A percentile compares a stretch with the other conserved stretches of the same genome.
Conservation (phyloP, 345 rosid species). For the Abelmoschus esculentus region DNA sequence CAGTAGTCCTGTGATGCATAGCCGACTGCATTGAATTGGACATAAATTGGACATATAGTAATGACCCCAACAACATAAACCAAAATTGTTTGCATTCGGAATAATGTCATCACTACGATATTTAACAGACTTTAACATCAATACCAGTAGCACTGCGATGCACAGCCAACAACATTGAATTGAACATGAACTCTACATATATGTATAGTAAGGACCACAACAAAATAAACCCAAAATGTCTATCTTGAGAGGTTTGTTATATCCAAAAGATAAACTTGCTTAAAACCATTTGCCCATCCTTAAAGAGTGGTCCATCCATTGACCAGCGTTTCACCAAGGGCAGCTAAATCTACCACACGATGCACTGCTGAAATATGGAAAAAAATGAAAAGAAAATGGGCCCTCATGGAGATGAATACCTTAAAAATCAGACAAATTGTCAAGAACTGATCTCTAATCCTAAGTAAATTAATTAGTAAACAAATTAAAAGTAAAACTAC, state of each 20-base stretch:
- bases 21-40: not conserved
- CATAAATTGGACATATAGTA: not conserved
- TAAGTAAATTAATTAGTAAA: not conserved
- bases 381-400: constrained; percentile 3
- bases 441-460: not conserved
- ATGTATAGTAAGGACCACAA: not conserved
- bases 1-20: not conserved
- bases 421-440: constrained; percentile 8
- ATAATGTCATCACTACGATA: not conserved
- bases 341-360: constrained; percentile 8
- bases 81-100: not conserved
- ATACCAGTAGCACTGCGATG: not conserved
- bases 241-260: not conserved
- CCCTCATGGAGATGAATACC: not conserved
- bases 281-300: not conserved
- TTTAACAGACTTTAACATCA: not conserved
- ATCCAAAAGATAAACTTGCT: not conserved
- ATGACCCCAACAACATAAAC: constrained; percentile 1
- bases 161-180: not conserved
- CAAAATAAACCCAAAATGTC: not conserved
- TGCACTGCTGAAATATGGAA: not conserved
- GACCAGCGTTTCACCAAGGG: constrained; percentile 3
- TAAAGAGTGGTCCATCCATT: constrained; percentile 18
- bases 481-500: not conserved
- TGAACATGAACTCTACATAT: not conserved